Base-by-base conservation (phyloP, 148 eudicot species). In the Persicaria maculosa region DNA sequence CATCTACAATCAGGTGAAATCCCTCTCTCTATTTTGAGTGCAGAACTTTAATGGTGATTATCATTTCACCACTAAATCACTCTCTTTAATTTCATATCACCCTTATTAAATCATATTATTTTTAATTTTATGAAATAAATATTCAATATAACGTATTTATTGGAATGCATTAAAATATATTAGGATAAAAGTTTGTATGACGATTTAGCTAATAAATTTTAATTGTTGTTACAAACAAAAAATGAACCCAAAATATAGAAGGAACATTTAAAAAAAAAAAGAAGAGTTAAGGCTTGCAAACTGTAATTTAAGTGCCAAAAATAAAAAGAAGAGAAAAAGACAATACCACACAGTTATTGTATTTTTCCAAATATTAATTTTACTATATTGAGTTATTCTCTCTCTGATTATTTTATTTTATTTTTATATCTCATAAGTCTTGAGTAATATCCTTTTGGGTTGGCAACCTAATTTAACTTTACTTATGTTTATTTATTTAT, bases 401-500 rank as follows among this genome's bases (percentile, higher is more conserved):
- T 75, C 80, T 73, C 78, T 76, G 50, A 71, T 75, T 79, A 69
- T 73, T 52, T 81, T 78, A 78, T 73, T 79, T 78, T 83, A 22
- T 71, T 47, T 70, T 74, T 79, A 48, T 76, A 77, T 77, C 84
- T 81, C 75, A 77, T 84, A 31, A 31, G 81, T 62, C 80, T 75
- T 80, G 81, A 84, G 79, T 81, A 81, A 84, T 86, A 91, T 86
- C 90, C 88, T 87, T 86, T 86, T 83, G 91, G 84, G 87, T 89
- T 91, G 97, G 88, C 97, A 89, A 89, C 98, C 98, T 88, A 93
- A 93, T 93, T 89, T 89, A 86, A 86, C 98, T 89, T 93, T 93
- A 85, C 83, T 82, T 68, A 80, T 62, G 83, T 31, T 31, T 31
- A 77, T 84, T 84, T 68, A 73, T 83, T 83, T 80, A 74, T 74